Evolutionary conservation across 768 basidiomycete genomes (phyloP).

Genomic region (Lactifluus hygrophoroides): DNA sequence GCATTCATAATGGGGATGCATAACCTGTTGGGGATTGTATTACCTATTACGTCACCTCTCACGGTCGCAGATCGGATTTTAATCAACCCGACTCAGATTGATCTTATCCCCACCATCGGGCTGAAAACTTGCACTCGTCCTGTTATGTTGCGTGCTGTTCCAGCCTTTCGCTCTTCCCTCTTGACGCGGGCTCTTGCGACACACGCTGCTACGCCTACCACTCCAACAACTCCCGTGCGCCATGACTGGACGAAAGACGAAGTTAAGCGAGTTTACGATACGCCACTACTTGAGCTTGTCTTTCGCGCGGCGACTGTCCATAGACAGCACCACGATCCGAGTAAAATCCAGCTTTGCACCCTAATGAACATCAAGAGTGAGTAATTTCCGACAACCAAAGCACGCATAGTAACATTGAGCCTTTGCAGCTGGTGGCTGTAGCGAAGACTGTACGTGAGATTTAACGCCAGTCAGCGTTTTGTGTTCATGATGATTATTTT

Average conservation of each 20-base stretch:
- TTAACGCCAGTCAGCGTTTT: slow-evolving; percentile 1
- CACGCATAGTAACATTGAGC: slow-evolving; percentile 19
- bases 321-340: slow-evolving; percentile 77
- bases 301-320: slow-evolving; percentile 82
- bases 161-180: slow-evolving; percentile 19
- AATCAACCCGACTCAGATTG: too few species aligned
- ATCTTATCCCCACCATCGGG: neutral
- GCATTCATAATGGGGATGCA: neutral
- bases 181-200: slow-evolving; percentile 53
- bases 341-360: slow-evolving; percentile 91
- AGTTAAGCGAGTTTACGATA: slow-evolving; percentile 79
- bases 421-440: slow-evolving; percentile 78
- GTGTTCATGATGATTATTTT: slow-evolving; percentile 2
- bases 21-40: slow-evolving; percentile 1
- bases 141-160: slow-evolving; percentile 34
- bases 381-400: slow-evolving; percentile 30
- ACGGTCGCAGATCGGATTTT: too few species aligned
- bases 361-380: slow-evolving; percentile 98
- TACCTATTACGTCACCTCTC: neutral
- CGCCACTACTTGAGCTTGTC: slow-evolving; percentile 80
- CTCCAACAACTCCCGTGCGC: slow-evolving; percentile 31
- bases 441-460: slow-evolving; percentile 75
- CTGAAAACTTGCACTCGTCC: neutral
- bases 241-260: slow-evolving; percentile 71
- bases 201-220: slow-evolving; percentile 32